A percentile compares a stretch with the other conserved stretches of the same genome.
These are phyloP conservation scores for Cladosporium sp. DNA, from an alignment of 2,329 filamentous ascomycete genomes.

Conservation along the genomic window DNA sequence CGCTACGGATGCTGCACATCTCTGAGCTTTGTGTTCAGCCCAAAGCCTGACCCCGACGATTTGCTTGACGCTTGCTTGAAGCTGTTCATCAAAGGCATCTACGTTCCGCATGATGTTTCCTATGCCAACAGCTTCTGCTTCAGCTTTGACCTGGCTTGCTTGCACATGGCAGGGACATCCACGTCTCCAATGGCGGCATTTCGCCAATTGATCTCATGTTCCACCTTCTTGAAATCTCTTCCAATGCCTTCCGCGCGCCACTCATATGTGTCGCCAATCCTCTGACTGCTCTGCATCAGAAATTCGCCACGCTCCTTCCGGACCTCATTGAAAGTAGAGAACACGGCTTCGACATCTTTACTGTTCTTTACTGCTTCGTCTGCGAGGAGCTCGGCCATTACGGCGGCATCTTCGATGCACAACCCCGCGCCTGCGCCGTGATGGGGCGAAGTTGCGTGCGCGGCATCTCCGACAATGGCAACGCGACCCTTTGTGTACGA, in stretches of 20 bases:
- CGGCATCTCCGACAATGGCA: conserved; percentile 50
- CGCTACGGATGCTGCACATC: too few relatives aligned
- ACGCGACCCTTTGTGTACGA: conserved; percentile 33
- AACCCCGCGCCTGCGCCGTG: conserved; percentile 32
- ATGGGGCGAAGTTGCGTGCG: conserved; percentile 46
- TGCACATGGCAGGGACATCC: conserved; percentile 15
- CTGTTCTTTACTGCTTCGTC: conserved; percentile 14
- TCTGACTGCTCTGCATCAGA: conserved; percentile 37
- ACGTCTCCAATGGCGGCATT: conserved; percentile 21
- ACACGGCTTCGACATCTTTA: conserved; percentile 29
- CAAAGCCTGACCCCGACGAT: too few relatives aligned
- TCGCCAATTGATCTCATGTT: conserved; percentile 19
- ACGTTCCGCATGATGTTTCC: background rate
- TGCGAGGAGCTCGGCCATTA: conserved; percentile 24
- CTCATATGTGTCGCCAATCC: conserved; percentile 37
- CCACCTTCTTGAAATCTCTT: conserved; percentile 17
- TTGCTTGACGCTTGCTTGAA: too few relatives aligned
- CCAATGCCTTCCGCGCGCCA: conserved; percentile 26
- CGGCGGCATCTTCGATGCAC: conserved; percentile 26
- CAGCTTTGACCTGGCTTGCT: conserved; percentile 14
- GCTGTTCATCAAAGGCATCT: too few relatives aligned
- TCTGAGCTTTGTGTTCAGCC: too few relatives aligned
- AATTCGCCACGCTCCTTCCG: conserved; percentile 40
- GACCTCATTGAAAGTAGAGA: conserved; percentile 34
- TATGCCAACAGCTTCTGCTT: conserved; percentile 9